Evolutionary conservation across 2,329 filamentous ascomycete genomes (phyloP).

Genomic region (Cladosporium oxysporum): DNA sequence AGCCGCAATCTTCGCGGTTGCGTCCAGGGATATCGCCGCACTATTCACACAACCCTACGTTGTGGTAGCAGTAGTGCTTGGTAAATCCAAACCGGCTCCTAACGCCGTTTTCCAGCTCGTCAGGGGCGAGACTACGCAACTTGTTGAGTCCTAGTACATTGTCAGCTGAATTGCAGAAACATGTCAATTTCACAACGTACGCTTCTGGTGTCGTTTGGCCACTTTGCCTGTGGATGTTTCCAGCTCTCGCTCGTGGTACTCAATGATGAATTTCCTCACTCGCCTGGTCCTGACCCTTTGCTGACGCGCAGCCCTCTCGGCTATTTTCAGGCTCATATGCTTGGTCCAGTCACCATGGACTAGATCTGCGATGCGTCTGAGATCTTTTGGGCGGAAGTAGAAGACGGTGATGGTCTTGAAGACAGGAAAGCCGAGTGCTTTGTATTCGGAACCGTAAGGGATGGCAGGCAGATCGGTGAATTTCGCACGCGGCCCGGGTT

Average conservation of each 20-base stretch:
- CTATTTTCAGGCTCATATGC: slow-evolving; percentile 17
- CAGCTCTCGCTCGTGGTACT: background rate
- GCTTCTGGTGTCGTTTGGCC: slow-evolving; percentile 9
- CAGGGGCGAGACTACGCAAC: background rate
- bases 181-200: slow-evolving; percentile 14
- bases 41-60: background rate
- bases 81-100: background rate
- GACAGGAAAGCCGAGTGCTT: background rate
- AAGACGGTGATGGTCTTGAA: slow-evolving; percentile 10
- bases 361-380: slow-evolving; percentile 19
- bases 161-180: background rate
- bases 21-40: slow-evolving; percentile 12
- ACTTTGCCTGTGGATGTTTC: slow-evolving; percentile 3
- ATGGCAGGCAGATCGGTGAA: slow-evolving; percentile 21
- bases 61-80: slow-evolving; percentile 5
- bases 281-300: slow-evolving; percentile 4
- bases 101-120: background rate
- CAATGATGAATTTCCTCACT: slow-evolving; percentile 9
- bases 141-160: background rate
- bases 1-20: background rate
- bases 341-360: slow-evolving; percentile 21
- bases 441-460: slow-evolving; percentile 19
- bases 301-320: background rate
- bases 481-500: slow-evolving; percentile 22
- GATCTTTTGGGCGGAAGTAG: slow-evolving; percentile 18